Percentiles rank a stretch among this genome's conserved stretches.
These are phyloP conservation scores for Fonsecaea pedrosoi DNA, from an alignment of 2,329 filamentous ascomycete genomes.

Conservation along the genomic window DNA sequence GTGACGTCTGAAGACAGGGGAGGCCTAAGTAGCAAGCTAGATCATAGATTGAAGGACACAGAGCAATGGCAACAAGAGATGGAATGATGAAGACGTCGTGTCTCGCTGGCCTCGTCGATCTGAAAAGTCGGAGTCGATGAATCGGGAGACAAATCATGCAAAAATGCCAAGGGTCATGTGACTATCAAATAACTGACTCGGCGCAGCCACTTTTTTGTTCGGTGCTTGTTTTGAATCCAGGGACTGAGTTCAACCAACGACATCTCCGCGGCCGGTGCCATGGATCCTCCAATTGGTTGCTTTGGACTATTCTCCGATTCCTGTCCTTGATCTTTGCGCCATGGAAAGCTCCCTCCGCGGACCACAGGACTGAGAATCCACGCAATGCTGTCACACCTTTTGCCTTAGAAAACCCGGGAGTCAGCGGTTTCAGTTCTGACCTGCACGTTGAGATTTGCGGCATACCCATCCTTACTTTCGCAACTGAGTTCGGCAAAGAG, in stretches of 20 bases:
- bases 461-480: background rate
- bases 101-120: background rate
- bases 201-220: background rate
- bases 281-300: background rate
- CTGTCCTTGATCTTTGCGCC: background rate
- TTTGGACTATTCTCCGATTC: too few relatives aligned
- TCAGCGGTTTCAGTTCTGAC: background rate
- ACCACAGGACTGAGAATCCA: background rate
- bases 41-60: background rate
- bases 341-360: conserved; percentile 12
- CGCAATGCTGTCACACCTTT: background rate
- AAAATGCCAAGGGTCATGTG: conserved; percentile 13
- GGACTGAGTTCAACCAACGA: background rate
- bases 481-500: background rate
- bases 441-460: background rate
- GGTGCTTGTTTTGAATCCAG: background rate
- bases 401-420: background rate
- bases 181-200: background rate
- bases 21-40: background rate
- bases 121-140: conserved; percentile 4
- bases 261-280: background rate
- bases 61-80: background rate
- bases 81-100: background rate
- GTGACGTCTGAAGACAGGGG: background rate
- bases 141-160: conserved; percentile 2